These are phyloP conservation scores for Pythium periplocum DNA, from an alignment of 352 stramenopile species.

Conservation along the genomic window DNA sequence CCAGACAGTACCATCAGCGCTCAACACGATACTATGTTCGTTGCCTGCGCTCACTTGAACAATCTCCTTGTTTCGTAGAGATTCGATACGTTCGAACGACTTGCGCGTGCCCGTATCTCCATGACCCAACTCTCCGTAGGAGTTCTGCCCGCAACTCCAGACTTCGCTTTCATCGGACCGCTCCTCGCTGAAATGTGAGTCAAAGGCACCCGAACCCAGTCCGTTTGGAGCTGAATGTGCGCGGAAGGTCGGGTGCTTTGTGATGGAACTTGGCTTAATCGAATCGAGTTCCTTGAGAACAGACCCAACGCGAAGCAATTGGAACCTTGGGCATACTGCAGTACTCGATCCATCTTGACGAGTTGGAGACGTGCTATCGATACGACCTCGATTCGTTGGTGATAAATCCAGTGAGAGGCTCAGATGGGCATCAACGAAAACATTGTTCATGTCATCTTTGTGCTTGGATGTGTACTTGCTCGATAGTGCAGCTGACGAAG, in stretches of 20 bases:
- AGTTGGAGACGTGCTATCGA: conserved; percentile 4
- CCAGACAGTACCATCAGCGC: conserved; percentile 65
- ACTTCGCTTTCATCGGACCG: conserved; percentile 70
- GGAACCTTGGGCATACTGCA: conserved; percentile 28
- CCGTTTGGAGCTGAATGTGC: neutral
- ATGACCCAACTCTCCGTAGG: conserved; percentile 90
- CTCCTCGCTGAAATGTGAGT: too few species aligned
- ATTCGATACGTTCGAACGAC: conserved; percentile 68
- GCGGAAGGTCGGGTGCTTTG: neutral
- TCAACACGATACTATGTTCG: conserved; percentile 88
- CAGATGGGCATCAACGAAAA: conserved; percentile 14
- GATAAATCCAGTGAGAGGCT: conserved; percentile 31
- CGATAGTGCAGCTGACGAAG: conserved; percentile 1
- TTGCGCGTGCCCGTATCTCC: conserved; percentile 87
- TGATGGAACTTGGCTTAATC: conserved; percentile 17
- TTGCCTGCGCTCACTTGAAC: conserved; percentile 88
- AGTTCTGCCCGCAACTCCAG: conserved; percentile 94
- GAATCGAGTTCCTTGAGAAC: conserved; percentile 39
- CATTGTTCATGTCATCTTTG: conserved; percentile 41
- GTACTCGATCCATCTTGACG: conserved; percentile 1
- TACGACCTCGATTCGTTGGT: conserved; percentile 6
- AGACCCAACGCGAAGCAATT: conserved; percentile 28
- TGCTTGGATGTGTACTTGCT: neutral
- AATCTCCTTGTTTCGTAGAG: conserved; percentile 72
- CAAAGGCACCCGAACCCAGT: too few species aligned